phyloP scores from a whole-genome alignment of 352 stramenopile genomes.

The Phytophthora pistaciae region DNA sequence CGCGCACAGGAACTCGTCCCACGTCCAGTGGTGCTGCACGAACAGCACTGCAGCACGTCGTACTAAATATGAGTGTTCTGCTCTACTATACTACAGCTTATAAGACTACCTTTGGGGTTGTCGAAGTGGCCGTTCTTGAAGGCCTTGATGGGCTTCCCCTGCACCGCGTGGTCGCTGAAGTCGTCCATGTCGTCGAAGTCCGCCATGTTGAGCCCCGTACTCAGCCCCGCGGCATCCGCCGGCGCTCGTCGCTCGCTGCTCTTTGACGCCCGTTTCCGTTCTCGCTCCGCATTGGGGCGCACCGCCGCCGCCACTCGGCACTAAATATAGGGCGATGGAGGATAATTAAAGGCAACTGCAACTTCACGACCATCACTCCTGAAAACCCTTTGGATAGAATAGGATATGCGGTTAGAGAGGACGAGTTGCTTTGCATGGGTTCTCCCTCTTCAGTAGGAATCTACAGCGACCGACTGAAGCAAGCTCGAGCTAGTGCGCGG shows the following conservation, averaged over 20 bases:
- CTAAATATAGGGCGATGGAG: slow-evolving; percentile 16
- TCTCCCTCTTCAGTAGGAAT: slow-evolving; percentile 28
- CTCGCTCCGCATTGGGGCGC: not conserved
- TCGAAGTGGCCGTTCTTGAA: slow-evolving; percentile 86
- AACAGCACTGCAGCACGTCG: slow-evolving; percentile 56
- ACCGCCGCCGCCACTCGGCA: not conserved
- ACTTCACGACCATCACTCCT: slow-evolving; percentile 27
- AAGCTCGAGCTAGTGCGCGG: not conserved
- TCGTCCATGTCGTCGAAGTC: slow-evolving; percentile 85
- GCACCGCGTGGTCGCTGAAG: slow-evolving; percentile 83
- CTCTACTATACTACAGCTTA: too few species aligned
- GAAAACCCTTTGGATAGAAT: slow-evolving; percentile 7
- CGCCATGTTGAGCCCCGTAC: slow-evolving; percentile 44
- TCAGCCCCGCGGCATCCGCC: slow-evolving; percentile 32
- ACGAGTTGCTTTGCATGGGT: slow-evolving; percentile 7
- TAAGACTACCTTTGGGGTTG: slow-evolving; percentile 64
- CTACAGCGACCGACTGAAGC: slow-evolving; percentile 9
- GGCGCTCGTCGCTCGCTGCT: slow-evolving; percentile 18
- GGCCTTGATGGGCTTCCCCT: slow-evolving; percentile 81
- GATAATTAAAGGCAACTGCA: slow-evolving; percentile 24
- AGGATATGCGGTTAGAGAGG: slow-evolving; percentile 3
- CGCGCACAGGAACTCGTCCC: slow-evolving; percentile 87
- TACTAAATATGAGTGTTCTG: too few species aligned
- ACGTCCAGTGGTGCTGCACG: slow-evolving; percentile 88
- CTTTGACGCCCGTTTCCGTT: slow-evolving; percentile 25